Base-by-base conservation (phyloP, 176 grass and related monocot genomes). In the Carex parvula region DNA sequence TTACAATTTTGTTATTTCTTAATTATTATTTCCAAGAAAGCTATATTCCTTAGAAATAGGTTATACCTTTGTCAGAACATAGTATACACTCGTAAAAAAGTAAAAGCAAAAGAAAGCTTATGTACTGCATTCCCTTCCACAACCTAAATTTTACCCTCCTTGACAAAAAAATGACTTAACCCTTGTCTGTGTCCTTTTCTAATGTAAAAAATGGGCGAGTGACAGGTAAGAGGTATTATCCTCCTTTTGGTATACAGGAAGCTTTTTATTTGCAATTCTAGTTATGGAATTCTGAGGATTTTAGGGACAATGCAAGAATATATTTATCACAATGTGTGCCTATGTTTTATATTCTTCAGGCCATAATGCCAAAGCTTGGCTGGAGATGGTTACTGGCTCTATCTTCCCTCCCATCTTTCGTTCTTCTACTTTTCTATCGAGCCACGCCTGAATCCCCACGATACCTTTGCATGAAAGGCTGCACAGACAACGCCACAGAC, bases 311-410 rank as follows among this genome's bases (percentile, higher is more conserved):
- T 17, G 72, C 72, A 55, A 17, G 72, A 55, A 54, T 76, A 75
- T 22, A 14, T 76, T 46, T 46, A 20, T 76, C 13, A 26, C 7
- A 76, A 76, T 30, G 1, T 30, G 3, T 76, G 13, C 15, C n/a
- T 37, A 42, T 74, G 42, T 50, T 76, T 86, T 91, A 64, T 80
- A 50, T 84, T 85, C 79, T 85, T 88, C 92, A 98, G 95, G 84
- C 33, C 42, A 83, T 98, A 86, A 98, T 98, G 92, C 95, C 95
- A 18, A 93, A 83, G 64, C 90, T 90, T 84, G 95, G 95, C 54
- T 98, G 95, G 95, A 93, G 95, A 62, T 98, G 95, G 92, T 85
- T 95, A 79, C 83, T 98, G 60, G 92, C 84, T 82, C 82, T 91
- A 22, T 98, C 95, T 37, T 64, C 95, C 79, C 15, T 89, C 60